These are phyloP conservation scores for Neurospora tetrasperma DNA, from an alignment of 495 filamentous ascomycete genomes.

Conservation along the genomic window DNA sequence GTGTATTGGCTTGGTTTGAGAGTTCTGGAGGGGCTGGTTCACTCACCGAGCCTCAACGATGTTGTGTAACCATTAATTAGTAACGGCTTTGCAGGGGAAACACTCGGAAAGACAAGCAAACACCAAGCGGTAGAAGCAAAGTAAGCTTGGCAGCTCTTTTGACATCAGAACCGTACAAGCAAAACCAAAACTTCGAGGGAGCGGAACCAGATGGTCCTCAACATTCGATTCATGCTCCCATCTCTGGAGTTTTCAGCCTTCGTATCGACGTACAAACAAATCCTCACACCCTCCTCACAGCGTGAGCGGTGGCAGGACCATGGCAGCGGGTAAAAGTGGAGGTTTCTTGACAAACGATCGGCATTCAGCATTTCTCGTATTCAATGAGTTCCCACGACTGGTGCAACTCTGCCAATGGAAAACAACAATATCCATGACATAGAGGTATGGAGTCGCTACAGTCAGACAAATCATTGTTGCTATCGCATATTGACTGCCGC, in stretches of 20 bases:
- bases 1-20: not conserved
- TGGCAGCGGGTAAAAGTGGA: not conserved
- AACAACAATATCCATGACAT: not conserved
- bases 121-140: not conserved
- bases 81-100: not conserved
- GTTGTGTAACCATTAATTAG: not conserved
- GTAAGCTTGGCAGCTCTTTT: not conserved
- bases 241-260: not conserved
- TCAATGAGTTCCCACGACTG: not conserved
- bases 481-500: not conserved
- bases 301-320: not conserved
- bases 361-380: slow-evolving; percentile 5
- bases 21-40: not conserved
- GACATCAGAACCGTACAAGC: not conserved
- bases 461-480: not conserved
- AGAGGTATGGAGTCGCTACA: not conserved
- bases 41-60: not conserved
- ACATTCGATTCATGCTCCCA: not conserved
- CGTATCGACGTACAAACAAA: not conserved
- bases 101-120: not conserved
- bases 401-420: not conserved
- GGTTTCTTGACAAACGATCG: not conserved
- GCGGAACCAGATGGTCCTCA: not conserved
- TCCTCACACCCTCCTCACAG: not conserved
- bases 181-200: not conserved